Conservation (phyloP, 202 grass and related monocot species). For the Elaeis oleifera region DNA sequence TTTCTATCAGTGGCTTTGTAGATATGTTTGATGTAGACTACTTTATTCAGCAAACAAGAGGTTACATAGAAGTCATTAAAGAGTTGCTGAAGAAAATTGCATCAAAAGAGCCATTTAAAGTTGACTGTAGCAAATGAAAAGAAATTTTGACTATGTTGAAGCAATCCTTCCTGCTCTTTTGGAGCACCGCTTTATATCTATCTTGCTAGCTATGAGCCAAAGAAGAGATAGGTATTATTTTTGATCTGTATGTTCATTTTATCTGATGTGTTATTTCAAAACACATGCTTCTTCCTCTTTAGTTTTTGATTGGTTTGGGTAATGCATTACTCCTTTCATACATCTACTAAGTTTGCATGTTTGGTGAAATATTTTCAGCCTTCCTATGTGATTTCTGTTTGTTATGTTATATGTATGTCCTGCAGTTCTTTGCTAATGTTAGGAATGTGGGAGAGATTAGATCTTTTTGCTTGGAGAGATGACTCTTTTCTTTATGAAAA, state of each 20-base stretch:
- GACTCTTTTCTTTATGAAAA: too few relatives aligned
- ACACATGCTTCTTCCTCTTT: too few relatives aligned
- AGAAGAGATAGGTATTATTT: slow-evolving; percentile 84
- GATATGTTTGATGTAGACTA: slow-evolving; percentile 90
- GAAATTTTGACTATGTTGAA: slow-evolving; percentile 76
- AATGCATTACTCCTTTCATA: too few relatives aligned
- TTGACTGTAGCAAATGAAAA: slow-evolving; percentile 89
- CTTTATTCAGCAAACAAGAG: slow-evolving; percentile 81
- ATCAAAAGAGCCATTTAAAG: slow-evolving; percentile 62
- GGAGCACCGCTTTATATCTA: slow-evolving; percentile 65
- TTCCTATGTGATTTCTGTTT: too few relatives aligned
- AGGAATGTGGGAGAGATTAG: too few relatives aligned
- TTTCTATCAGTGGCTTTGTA: slow-evolving; percentile 75
- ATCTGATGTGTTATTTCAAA: too few relatives aligned
- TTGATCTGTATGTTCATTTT: background rate
- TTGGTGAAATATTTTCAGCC: too few relatives aligned
- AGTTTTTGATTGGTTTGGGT: too few relatives aligned
- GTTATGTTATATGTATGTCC: too few relatives aligned
- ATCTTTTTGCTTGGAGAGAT: too few relatives aligned
- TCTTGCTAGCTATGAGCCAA: slow-evolving; percentile 71
- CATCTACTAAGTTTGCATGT: too few relatives aligned
- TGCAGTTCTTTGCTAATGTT: too few relatives aligned
- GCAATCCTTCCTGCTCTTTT: slow-evolving; percentile 61
- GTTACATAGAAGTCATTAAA: slow-evolving; percentile 68
- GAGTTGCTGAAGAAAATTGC: slow-evolving; percentile 59